These are phyloP conservation scores for Suhomyces wounanorum DNA, from an alignment of 1,139 yeast species.

Conservation along the genomic window DNA sequence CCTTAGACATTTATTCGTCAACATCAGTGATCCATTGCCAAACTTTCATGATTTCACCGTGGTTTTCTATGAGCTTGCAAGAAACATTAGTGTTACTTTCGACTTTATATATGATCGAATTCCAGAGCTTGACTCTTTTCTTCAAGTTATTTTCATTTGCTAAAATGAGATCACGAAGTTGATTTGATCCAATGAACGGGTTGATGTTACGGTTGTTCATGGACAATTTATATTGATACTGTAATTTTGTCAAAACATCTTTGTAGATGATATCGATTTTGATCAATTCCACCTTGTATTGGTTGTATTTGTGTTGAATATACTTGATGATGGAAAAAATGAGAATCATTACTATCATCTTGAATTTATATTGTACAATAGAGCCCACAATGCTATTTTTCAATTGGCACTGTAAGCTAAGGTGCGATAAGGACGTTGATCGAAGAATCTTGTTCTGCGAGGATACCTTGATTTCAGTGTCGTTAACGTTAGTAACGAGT, in stretches of 20 bases:
- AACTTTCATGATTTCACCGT: conserved; percentile 84
- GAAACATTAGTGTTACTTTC: conserved; percentile 70
- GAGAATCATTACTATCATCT: conserved; percentile 31
- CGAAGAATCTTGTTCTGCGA: conserved; percentile 57
- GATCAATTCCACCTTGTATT: conserved; percentile 31
- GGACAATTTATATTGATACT: conserved; percentile 36
- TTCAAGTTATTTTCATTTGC: conserved; percentile 45
- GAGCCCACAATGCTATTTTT: conserved; percentile 57
- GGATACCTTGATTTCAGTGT: conserved; percentile 34
- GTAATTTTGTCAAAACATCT: conserved; percentile 51
- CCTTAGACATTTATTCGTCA: conserved; percentile 5
- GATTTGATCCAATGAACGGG: conserved; percentile 70
- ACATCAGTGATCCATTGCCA: conserved; percentile 82
- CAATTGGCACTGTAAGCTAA: conserved; percentile 61
- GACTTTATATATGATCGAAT: conserved; percentile 54
- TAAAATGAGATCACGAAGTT: conserved; percentile 71
- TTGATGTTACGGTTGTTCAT: conserved; percentile 33
- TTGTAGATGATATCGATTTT: conserved; percentile 38
- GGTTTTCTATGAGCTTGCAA: conserved; percentile 63
- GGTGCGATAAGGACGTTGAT: conserved; percentile 70
- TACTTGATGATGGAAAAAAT: conserved; percentile 23
- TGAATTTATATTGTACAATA: conserved; percentile 42
- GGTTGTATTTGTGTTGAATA: conserved; percentile 36
- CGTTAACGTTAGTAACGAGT: conserved; percentile 29
- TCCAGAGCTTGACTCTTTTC: conserved; percentile 62